These are phyloP conservation scores for Fusarium sp. DNA, from an alignment of 2,329 filamentous ascomycete genomes.

Conservation along the genomic window DNA sequence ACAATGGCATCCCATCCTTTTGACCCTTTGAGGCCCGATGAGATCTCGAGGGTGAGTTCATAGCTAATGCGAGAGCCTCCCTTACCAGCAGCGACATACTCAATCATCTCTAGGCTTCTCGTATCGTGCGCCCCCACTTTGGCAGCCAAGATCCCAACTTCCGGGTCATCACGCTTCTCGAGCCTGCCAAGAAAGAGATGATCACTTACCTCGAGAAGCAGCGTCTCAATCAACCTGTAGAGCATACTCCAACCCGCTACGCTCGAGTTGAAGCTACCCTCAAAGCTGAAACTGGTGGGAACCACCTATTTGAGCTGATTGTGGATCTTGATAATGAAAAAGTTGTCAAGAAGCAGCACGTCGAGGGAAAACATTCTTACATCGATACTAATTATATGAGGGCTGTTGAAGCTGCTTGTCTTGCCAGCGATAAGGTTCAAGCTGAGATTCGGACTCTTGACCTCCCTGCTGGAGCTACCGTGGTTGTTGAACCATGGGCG, in stretches of 20 bases:
- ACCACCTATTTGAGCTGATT: slow-evolving; percentile 45
- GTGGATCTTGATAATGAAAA: slow-evolving; percentile 44
- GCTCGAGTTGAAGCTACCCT: slow-evolving; percentile 55
- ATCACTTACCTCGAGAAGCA: slow-evolving; percentile 57
- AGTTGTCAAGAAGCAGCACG: slow-evolving; percentile 45
- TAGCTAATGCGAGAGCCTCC: rapidly evolving
- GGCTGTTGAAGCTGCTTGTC: slow-evolving; percentile 58
- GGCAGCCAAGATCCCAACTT: slow-evolving; percentile 51
- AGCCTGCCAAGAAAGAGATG: slow-evolving; percentile 62
- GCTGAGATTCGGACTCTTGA: slow-evolving; percentile 55
- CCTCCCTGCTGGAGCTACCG: slow-evolving; percentile 56
- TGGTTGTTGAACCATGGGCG: slow-evolving; percentile 65
- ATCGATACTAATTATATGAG: slow-evolving; percentile 62
- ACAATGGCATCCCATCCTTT: slow-evolving; percentile 37
- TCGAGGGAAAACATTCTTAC: slow-evolving; percentile 57
- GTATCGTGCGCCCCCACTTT: slow-evolving; percentile 39
- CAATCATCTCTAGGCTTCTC: slow-evolving; percentile 32
- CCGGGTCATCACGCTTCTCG: slow-evolving; percentile 61
- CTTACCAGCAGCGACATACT: background rate
- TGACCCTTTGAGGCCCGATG: slow-evolving; percentile 42
- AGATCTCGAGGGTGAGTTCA: slow-evolving; percentile 38
- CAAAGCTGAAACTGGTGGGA: slow-evolving; percentile 4
- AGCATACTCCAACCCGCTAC: slow-evolving; percentile 44
- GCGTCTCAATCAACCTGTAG: slow-evolving; percentile 37
- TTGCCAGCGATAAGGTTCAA: slow-evolving; percentile 56